Evolutionary conservation across 2,329 filamentous ascomycete genomes (phyloP).

Genomic region (Ascochyta clinopodiicola): DNA sequence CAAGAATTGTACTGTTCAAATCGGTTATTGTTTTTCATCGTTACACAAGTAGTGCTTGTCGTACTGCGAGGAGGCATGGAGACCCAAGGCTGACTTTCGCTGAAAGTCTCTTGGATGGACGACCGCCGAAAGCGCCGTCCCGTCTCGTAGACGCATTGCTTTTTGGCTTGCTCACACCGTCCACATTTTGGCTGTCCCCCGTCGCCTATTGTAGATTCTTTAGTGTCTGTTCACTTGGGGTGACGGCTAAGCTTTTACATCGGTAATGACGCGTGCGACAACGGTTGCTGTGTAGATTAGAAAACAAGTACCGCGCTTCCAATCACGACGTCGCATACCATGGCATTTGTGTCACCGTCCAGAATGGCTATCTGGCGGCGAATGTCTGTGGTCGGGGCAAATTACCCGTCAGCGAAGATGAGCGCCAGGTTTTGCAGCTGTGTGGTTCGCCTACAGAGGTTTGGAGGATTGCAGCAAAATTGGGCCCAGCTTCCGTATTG

Average conservation of each 20-base stretch:
- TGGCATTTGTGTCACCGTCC: slow-evolving; percentile 37
- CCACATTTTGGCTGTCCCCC: slow-evolving; percentile 44
- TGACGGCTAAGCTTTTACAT: slow-evolving; percentile 28
- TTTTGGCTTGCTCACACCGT: slow-evolving; percentile 42
- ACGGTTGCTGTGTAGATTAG: slow-evolving; percentile 41
- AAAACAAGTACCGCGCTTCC: slow-evolving; percentile 4
- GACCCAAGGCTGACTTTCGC: slow-evolving; percentile 44
- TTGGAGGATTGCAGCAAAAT: slow-evolving; percentile 14
- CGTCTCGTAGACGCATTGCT: slow-evolving; percentile 45
- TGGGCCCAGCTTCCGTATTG: neutral
- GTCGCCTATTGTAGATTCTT: slow-evolving; percentile 37
- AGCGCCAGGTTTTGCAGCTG: slow-evolving; percentile 16
- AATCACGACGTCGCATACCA: slow-evolving; percentile 30
- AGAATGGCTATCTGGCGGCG: slow-evolving; percentile 12
- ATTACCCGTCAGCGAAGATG: slow-evolving; percentile 26
- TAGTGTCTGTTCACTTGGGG: slow-evolving; percentile 13
- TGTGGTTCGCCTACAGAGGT: slow-evolving; percentile 22
- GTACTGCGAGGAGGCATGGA: slow-evolving; percentile 44
- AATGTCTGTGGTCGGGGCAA: slow-evolving; percentile 24
- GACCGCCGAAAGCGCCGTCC: slow-evolving; percentile 46
- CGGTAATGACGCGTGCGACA: slow-evolving; percentile 49
- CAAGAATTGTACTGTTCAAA: slow-evolving; percentile 42
- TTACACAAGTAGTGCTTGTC: neutral
- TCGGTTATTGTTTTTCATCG: slow-evolving; percentile 15
- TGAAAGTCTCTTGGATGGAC: slow-evolving; percentile 42